Evolutionary conservation across 202 grass and related monocot genomes (phyloP).

Genomic region (Alloteropsis angusta): DNA sequence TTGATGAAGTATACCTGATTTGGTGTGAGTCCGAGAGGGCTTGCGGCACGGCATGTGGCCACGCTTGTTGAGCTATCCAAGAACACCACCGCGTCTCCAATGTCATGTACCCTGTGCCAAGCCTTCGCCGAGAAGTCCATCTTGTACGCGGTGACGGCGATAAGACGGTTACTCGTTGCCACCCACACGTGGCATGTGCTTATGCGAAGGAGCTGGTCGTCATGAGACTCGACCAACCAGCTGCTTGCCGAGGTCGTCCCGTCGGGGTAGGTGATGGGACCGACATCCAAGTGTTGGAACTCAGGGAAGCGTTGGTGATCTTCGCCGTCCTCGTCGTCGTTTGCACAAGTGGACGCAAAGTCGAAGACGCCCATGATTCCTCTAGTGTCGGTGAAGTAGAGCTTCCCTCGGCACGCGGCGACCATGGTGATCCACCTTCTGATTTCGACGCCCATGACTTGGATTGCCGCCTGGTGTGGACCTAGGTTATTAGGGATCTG

Average conservation of each 20-base stretch:
- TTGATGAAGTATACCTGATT: not conserved
- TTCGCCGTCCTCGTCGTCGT: not conserved
- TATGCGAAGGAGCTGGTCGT: too few species aligned
- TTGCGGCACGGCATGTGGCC: not conserved
- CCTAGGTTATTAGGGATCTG: not conserved
- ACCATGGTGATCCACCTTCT: accelerated
- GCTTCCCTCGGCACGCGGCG: not conserved
- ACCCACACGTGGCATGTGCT: too few species aligned
- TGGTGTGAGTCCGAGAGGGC: not conserved
- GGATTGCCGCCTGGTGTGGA: too few species aligned
- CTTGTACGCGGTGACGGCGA: not conserved
- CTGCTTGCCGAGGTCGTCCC: too few species aligned
- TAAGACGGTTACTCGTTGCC: too few species aligned
- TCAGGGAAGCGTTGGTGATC: not conserved
- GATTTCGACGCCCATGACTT: not conserved
- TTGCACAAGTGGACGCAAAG: not conserved
- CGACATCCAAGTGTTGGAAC: not conserved
- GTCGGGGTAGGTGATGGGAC: too few species aligned
- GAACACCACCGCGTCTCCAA: not conserved
- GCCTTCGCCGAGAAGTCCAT: not conserved
- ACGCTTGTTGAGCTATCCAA: not conserved
- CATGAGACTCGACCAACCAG: too few species aligned
- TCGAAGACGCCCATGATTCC: not conserved
- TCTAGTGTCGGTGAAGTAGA: not conserved
- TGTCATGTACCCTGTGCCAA: not conserved